Base-by-base conservation (phyloP, 1,139 yeast species). In the Schwanniomyces etchellsii region DNA sequence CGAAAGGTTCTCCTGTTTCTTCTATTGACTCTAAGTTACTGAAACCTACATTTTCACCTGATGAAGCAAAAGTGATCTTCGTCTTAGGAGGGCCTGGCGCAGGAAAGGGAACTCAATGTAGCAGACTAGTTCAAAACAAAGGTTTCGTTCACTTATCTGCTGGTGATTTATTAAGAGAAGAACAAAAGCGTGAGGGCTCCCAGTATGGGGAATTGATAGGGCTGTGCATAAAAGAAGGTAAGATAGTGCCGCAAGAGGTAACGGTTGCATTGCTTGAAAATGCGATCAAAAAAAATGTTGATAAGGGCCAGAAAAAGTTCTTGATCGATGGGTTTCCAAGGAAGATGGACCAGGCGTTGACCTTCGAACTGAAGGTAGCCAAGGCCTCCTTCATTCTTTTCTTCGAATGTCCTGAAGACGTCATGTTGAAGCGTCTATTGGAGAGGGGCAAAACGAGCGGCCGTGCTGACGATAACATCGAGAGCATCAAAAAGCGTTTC, bases 61-160 rank as follows among this genome's bases (percentile, higher is more conserved):
- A 77, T 24, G 75, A 80, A 35, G 74, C 84, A 20, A 75, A 84
- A 20, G 95, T 91, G 5, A 71, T 91, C 17, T 91, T 85, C 54
- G 96, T 91, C 5, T 73, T 91, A 24, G 95, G 95, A 20, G 86
- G 89, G 2, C 89, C 89, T 3, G 96, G 98, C 11, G 81, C 95
- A 12, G 98, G 98, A 25, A 91, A 91, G 53, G 98, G 98, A 35
- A 91, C 98, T 2, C 98, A 91, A 59, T 86, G 96, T 63, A 83
- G 80, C 26, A 82, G 75, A 48, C 69, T 91, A 35, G 96, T 91
- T 27, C 60, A 70, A 14, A 85, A 88, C 47, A 82, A 75, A 51
- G 80, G 82, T 10, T 91, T 89, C 54, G 78, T 83, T 24, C 98
- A 91, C 54, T 64, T 91, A 32, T 80, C 94, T 21, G 98, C 98